Evolutionary conservation across 345 rosid genomes (phyloP).

Genomic region (Heritiera littoralis): DNA sequence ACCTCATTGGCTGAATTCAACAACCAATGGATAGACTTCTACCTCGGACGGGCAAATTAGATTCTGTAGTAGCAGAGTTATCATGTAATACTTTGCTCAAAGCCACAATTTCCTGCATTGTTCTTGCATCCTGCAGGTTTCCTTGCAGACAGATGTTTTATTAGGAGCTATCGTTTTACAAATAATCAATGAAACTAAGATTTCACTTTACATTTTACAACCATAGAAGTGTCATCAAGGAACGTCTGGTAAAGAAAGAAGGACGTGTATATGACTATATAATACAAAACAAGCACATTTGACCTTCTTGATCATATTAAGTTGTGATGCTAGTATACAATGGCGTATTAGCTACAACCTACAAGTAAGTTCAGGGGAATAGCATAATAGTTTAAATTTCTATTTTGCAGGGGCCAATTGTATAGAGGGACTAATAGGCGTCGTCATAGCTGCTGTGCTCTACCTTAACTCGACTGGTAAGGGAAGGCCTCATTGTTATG

Average conservation of each 20-base stretch:
- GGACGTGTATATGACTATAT: background rate
- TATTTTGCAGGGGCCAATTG: slow-evolving; percentile 6
- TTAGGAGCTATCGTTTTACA: background rate
- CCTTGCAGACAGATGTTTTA: background rate
- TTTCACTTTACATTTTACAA: background rate
- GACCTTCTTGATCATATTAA: background rate
- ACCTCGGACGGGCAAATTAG: background rate
- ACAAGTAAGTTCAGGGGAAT: slow-evolving; percentile 13
- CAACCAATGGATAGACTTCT: slow-evolving; percentile 5
- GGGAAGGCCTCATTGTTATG: slow-evolving; percentile 90
- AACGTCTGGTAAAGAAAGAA: background rate
- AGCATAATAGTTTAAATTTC: background rate
- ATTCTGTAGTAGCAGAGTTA: background rate
- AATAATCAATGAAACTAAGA: background rate
- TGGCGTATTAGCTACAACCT: background rate
- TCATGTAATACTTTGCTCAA: background rate
- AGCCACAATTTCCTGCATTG: background rate
- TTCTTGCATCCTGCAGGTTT: background rate
- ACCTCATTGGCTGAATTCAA: slow-evolving; percentile 16
- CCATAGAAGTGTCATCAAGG: background rate
- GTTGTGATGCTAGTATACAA: background rate
- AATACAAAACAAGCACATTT: background rate
- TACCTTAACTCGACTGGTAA: slow-evolving; percentile 50
- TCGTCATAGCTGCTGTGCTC: slow-evolving; percentile 22
- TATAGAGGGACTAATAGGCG: slow-evolving; percentile 20